phyloP scores from a whole-genome alignment of 2,329 filamentous ascomycete species.

The Pestalotiopsis sp. region DNA sequence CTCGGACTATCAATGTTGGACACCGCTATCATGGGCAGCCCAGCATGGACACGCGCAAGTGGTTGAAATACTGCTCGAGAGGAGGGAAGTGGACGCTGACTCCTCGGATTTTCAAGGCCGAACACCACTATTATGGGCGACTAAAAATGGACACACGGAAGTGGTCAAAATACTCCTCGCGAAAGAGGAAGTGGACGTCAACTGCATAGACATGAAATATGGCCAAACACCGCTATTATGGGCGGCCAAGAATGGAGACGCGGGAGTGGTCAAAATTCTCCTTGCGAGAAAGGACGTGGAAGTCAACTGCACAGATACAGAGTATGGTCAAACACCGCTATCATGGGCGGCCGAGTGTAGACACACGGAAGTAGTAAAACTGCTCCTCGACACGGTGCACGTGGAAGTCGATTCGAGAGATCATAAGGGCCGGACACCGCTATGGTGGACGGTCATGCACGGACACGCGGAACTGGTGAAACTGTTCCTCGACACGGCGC shows the following conservation, averaged over 20 bases:
- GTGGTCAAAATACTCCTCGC: neutral
- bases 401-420: neutral
- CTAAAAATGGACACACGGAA: neutral
- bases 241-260: neutral
- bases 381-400: neutral
- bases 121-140: neutral
- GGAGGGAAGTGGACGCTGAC: neutral
- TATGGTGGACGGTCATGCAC: neutral
- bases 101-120: neutral
- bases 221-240: neutral
- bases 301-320: neutral
- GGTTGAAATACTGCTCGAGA: neutral
- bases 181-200: neutral
- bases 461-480: neutral
- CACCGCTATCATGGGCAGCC: neutral
- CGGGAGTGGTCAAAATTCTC: neutral
- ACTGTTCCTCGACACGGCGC: neutral
- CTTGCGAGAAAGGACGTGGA: neutral
- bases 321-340: neutral
- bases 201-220: neutral
- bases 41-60: neutral
- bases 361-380: neutral
- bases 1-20: fast-evolving
- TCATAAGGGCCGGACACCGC: neutral
- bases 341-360: neutral